Evolutionary conservation across 257 asterid species (phyloP).

Genomic region (Mitragyna speciosa): DNA sequence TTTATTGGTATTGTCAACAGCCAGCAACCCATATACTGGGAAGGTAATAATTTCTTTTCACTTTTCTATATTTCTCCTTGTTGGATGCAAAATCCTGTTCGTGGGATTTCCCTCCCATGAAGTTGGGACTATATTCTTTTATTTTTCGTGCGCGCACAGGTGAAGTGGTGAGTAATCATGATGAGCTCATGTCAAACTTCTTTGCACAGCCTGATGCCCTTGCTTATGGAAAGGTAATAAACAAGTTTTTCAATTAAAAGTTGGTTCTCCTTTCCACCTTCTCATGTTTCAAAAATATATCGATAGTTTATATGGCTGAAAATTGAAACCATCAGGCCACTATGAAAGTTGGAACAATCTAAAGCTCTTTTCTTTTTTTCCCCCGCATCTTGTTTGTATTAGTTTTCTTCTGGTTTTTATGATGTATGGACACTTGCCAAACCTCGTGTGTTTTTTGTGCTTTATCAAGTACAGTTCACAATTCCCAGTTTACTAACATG

Average conservation of each 20-base stretch:
- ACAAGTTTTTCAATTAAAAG: neutral
- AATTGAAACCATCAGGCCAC: neutral
- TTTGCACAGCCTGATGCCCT: conserved; percentile 99
- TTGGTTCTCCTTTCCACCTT: neutral
- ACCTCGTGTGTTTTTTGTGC: neutral
- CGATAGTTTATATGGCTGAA: neutral
- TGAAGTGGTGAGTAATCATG: conserved; percentile 92
- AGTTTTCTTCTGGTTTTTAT: neutral
- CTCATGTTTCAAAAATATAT: neutral
- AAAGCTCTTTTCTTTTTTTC: neutral
- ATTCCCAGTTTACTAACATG: conserved; percentile 24
- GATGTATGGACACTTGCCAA: neutral
- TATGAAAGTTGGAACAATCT: neutral
- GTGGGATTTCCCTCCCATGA: neutral
- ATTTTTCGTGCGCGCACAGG: conserved; percentile 38
- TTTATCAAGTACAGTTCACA: neutral
- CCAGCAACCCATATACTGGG: conserved; percentile 91
- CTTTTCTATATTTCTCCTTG: conserved; percentile 14
- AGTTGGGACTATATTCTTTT: neutral
- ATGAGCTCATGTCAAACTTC: conserved; percentile 99
- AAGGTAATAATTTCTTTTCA: conserved; percentile 43
- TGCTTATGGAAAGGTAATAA: conserved; percentile 90
- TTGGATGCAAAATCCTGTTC: neutral
- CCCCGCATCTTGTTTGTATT: neutral
- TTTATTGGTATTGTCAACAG: conserved; percentile 95